phyloP scores from a whole-genome alignment of 176 grass and related monocot genomes.

The Musa acuminata region DNA sequence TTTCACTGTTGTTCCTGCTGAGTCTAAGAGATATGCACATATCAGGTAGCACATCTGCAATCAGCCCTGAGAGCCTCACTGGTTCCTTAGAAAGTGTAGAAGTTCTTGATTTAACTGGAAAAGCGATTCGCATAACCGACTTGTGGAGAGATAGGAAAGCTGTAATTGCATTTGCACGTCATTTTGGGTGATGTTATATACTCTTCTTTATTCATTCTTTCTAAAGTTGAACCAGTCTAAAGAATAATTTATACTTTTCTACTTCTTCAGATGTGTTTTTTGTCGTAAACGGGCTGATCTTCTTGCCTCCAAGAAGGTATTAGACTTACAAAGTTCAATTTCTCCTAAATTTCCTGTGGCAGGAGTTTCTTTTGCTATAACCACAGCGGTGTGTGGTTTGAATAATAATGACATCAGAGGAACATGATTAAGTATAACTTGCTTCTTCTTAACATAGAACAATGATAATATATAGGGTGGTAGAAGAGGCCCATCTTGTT shows the following conservation, averaged over 20 bases:
- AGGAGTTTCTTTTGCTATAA: background rate
- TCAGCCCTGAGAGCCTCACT: conserved; percentile 32
- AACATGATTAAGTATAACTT: background rate
- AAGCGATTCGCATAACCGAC: conserved; percentile 50
- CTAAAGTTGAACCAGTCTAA: background rate
- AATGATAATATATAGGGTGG: background rate
- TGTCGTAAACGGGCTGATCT: conserved; percentile 89
- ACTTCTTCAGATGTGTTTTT: conserved; percentile 59
- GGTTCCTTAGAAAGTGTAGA: conserved; percentile 57
- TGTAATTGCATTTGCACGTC: conserved; percentile 80
- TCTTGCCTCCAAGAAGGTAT: conserved; percentile 70
- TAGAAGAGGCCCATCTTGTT: background rate
- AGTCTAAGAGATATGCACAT: background rate
- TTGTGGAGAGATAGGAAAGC: conserved; percentile 82
- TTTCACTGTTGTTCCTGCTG: background rate
- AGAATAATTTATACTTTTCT: conserved; percentile 9
- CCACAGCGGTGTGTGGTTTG: background rate
- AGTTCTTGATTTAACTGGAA: conserved; percentile 72
- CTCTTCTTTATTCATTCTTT: background rate
- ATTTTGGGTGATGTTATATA: conserved; percentile 59
- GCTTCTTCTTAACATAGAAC: background rate
- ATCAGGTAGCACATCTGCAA: conserved; percentile 30
- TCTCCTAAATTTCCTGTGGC: background rate
- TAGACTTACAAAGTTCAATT: background rate
- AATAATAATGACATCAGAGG: background rate